phyloP scores from a whole-genome alignment of 345 rosid genomes.

The Gossypium thurberi region DNA sequence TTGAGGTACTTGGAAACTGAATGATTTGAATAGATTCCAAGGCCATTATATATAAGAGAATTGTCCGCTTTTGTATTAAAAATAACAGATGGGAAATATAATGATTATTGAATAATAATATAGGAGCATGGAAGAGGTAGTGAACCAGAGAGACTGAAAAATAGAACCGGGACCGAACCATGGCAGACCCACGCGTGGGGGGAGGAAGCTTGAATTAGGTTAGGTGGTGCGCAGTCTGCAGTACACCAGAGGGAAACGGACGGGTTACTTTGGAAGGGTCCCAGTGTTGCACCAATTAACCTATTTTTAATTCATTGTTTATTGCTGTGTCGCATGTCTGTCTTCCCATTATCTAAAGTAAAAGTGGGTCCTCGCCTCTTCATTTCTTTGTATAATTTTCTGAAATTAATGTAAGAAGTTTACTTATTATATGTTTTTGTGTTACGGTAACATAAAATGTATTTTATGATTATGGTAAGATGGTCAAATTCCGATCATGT shows the following conservation, averaged over 20 bases:
- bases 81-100: neutral
- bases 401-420: neutral
- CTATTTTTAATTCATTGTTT: neutral
- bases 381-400: neutral
- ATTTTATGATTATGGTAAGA: accelerated
- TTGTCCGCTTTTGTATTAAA: neutral
- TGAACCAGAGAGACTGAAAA: neutral
- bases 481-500: accelerated
- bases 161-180: neutral
- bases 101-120: neutral
- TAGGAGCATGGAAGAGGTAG: neutral
- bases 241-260: neutral
- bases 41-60: neutral
- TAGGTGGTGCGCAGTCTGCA: neutral
- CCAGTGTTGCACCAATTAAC: neutral
- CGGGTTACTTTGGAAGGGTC: neutral
- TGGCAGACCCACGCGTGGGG: neutral
- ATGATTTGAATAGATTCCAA: neutral
- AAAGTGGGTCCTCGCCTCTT: neutral
- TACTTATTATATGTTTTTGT: neutral
- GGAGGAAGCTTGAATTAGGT: neutral
- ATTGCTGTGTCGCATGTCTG: neutral
- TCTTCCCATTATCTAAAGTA: neutral
- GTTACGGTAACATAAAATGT: too few species aligned
- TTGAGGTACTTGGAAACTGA: conserved; percentile 5